Conservation (phyloP, 441 rosid genomes). For the Pelargonium citronellum region DNA sequence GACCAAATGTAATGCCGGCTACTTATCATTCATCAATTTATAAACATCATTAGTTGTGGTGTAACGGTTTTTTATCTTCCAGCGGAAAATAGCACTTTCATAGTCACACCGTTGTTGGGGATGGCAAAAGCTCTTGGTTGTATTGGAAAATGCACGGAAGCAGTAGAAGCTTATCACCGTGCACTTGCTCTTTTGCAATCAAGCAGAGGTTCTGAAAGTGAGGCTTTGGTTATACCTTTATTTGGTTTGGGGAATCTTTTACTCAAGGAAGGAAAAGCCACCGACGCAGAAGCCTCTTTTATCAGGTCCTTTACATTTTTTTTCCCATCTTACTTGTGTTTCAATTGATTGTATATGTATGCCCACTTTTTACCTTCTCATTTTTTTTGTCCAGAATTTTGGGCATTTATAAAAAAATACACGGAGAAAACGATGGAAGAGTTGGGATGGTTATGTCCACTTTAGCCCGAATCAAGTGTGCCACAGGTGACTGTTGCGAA, state of each 20-base stretch:
- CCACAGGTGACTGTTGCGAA: constrained; percentile 41
- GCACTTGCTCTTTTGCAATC: constrained; percentile 53
- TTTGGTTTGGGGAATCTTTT: constrained; percentile 67
- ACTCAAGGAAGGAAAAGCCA: constrained; percentile 60
- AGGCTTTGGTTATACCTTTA: constrained; percentile 65
- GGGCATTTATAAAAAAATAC: constrained; percentile 49
- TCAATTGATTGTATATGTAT: constrained; percentile 10
- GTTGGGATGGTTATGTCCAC: constrained; percentile 80
- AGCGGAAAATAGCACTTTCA: constrained; percentile 52
- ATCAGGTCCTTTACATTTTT: constrained; percentile 39
- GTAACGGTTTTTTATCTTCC: constrained; percentile 15
- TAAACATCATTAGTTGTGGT: not conserved
- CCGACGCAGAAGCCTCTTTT: constrained; percentile 55
- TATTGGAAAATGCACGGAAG: constrained; percentile 50
- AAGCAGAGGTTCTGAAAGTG: constrained; percentile 56
- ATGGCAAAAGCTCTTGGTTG: constrained; percentile 68
- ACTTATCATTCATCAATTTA: too few relatives aligned
- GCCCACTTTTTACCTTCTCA: constrained; percentile 10
- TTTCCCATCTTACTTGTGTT: not conserved
- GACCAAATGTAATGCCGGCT: constrained; percentile 23
- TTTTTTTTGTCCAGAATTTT: constrained; percentile 39
- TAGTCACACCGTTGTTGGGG: constrained; percentile 66
- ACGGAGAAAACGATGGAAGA: constrained; percentile 74
- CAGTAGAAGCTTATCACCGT: constrained; percentile 44
- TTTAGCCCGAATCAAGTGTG: constrained; percentile 67